A percentile compares a stretch with the other conserved stretches of the same genome.
These are phyloP conservation scores for Tricholoma hemisulphureum DNA, from an alignment of 768 basidiomycete genomes.

Conservation along the genomic window DNA sequence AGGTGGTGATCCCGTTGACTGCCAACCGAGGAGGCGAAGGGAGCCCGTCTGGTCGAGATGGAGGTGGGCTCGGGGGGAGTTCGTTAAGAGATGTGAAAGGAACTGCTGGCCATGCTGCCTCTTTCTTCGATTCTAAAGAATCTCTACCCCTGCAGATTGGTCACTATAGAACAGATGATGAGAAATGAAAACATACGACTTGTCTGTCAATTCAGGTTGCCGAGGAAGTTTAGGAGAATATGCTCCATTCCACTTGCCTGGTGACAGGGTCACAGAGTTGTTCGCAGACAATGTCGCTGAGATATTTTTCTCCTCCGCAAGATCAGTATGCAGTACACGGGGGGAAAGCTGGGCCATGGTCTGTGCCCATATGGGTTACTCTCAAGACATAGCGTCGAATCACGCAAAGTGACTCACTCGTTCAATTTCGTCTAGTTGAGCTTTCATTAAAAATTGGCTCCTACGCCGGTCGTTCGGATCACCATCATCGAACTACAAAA, in stretches of 20 bases:
- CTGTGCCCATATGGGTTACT: constrained; percentile 29
- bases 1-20: constrained; percentile 66
- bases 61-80: constrained; percentile 16
- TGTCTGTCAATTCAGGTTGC: constrained; percentile 22
- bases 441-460: constrained; percentile 73
- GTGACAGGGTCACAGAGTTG: constrained; percentile 29
- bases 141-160: constrained; percentile 10
- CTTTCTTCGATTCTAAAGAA: constrained; percentile 12
- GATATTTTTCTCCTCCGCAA: constrained; percentile 34
- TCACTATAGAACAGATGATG: constrained; percentile 3
- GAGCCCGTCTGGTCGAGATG: constrained; percentile 27
- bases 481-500: constrained; percentile 57
- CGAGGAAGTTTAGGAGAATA: constrained; percentile 37
- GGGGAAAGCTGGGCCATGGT: constrained; percentile 69
- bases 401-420: constrained; percentile 36
- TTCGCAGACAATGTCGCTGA: constrained; percentile 33
- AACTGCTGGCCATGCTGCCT: constrained; percentile 40
- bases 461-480: constrained; percentile 73
- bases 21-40: constrained; percentile 63
- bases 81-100: constrained; percentile 39
- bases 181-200: constrained; percentile 21
- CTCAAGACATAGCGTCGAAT: not conserved
- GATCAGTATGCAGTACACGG: constrained; percentile 41
- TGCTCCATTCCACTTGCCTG: constrained; percentile 24
- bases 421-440: constrained; percentile 79